These are phyloP conservation scores for Russula vinacea DNA, from an alignment of 768 basidiomycete genomes.

Conservation along the genomic window DNA sequence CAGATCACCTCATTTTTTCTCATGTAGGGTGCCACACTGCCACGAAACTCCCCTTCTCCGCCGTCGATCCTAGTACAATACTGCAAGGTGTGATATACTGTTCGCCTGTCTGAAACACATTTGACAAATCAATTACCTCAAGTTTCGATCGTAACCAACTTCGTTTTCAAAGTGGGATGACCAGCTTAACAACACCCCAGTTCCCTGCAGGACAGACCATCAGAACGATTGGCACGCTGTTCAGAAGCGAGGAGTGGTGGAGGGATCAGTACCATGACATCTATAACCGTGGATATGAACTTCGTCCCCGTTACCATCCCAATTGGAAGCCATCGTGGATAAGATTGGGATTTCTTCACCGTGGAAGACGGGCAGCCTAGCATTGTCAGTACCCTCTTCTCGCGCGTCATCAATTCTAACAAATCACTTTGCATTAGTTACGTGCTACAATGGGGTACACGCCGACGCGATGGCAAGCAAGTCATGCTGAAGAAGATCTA, in stretches of 20 bases:
- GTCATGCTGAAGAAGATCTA: constrained; percentile 31
- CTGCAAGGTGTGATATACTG: too few species aligned
- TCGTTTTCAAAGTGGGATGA: neutral
- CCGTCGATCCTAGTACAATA: too few species aligned
- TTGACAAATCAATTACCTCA: too few species aligned
- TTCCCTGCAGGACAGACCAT: too few species aligned
- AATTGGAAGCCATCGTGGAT: constrained; percentile 24
- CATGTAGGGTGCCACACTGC: too few species aligned
- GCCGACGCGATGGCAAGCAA: constrained; percentile 24
- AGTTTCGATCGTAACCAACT: neutral
- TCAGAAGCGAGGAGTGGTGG: constrained; percentile 24
- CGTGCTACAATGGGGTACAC: constrained; percentile 26
- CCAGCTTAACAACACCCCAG: too few species aligned
- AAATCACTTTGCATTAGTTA: constrained; percentile 3
- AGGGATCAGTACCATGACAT: constrained; percentile 8
- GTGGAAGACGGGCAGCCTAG: constrained; percentile 19
- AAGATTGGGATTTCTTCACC: constrained; percentile 7
- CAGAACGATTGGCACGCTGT: constrained; percentile 11
- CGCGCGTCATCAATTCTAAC: neutral
- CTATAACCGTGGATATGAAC: constrained; percentile 11
- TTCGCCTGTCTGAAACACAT: too few species aligned
- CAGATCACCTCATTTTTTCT: too few species aligned
- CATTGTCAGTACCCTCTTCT: constrained; percentile 1
- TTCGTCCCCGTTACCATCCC: constrained; percentile 25
- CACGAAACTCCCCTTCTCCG: too few species aligned